Base-by-base conservation (phyloP, 1,139 yeast species). In the Blastobotrys arbuscula region DNA sequence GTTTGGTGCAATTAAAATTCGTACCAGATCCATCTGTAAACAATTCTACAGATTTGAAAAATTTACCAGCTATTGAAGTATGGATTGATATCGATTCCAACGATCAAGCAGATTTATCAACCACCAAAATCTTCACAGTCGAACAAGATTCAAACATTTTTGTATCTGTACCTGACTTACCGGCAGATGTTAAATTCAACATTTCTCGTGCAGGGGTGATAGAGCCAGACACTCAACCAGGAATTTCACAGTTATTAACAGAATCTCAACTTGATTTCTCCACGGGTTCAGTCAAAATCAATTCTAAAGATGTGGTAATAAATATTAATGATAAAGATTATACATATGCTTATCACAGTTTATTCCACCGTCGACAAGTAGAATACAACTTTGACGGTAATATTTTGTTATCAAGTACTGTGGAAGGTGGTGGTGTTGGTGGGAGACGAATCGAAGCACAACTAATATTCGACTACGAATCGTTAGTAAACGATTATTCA, bases 341-440 rank as follows among this genome's bases (percentile, higher is more conserved):
- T 1, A 57, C 62, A 13, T 80, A 79, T 59, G 65, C 69, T 46
- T 77, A 75, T 56, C 69, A 75, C 47, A 66, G 71, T 38, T 61
- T 73, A 51, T 58, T 68, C 23, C 71, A 70, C 57, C 64, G 79
- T 42, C 68, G 76, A 33, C 77, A 74, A 50, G 60, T 77, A 41
- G 77, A 73, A 49, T 70, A 77, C 48, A 56, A 59, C 23, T 74
- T 61, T 51, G 57, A 62, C 2, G 61, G 61, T 15, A 64, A 69
- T 33, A 59, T 73, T 45, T 64, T 78, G 12, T 79, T 77, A 55
- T 66, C 75, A 48, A 70, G 73, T 49, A 59, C 72, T n/a, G 68
- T 76, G 16, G 83, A 80, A 54, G 82, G 83, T 1, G 84, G 84
- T 1, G 62, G 69, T 13, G 64, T 76, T 39, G 82, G 82, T 2